A percentile compares a stretch with the other conserved stretches of the same genome.
Evolutionary conservation across 176 grass and related monocot genomes (phyloP).

Genomic region (Hordeum vulgare): DNA sequence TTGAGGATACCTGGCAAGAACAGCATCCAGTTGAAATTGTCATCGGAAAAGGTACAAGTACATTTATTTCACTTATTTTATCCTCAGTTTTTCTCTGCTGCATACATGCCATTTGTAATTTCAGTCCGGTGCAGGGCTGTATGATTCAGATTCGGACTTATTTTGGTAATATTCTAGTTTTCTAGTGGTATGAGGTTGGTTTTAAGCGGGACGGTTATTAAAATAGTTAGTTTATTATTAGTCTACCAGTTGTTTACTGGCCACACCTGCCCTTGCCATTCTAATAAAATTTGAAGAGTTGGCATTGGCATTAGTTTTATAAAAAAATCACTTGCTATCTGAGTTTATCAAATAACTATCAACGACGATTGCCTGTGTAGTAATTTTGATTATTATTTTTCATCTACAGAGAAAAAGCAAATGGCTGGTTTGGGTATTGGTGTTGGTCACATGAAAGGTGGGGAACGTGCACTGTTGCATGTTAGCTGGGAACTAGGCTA

Average conservation of each 20-base stretch:
- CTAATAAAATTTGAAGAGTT: too few relatives aligned
- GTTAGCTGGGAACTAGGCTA: slow-evolving; percentile 90
- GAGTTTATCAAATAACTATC: background rate
- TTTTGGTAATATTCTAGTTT: slow-evolving; percentile 6
- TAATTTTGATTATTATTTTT: slow-evolving; percentile 9
- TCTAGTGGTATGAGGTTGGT: background rate
- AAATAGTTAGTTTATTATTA: background rate
- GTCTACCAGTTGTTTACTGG: background rate
- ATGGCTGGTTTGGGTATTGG: slow-evolving; percentile 76
- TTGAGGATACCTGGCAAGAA: slow-evolving; percentile 98
- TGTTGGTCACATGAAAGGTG: slow-evolving; percentile 70
- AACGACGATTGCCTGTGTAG: background rate
- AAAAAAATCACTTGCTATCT: background rate
- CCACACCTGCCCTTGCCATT: background rate
- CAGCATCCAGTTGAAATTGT: slow-evolving; percentile 80
- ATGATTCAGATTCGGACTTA: slow-evolving; percentile 5
- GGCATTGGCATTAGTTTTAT: background rate
- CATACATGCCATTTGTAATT: slow-evolving; percentile 1
- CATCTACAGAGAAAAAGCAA: slow-evolving; percentile 61
- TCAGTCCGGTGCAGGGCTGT: background rate
- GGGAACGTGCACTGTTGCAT: slow-evolving; percentile 67
- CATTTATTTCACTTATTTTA: slow-evolving; percentile 10
- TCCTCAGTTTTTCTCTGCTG: background rate
- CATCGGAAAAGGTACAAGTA: slow-evolving; percentile 59
- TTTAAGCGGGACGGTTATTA: background rate